Evolutionary conservation across 805 yeast genomes (phyloP), one percentile per base, ranked within the genome.

Genomic region (Clavispora fructus): DNA sequence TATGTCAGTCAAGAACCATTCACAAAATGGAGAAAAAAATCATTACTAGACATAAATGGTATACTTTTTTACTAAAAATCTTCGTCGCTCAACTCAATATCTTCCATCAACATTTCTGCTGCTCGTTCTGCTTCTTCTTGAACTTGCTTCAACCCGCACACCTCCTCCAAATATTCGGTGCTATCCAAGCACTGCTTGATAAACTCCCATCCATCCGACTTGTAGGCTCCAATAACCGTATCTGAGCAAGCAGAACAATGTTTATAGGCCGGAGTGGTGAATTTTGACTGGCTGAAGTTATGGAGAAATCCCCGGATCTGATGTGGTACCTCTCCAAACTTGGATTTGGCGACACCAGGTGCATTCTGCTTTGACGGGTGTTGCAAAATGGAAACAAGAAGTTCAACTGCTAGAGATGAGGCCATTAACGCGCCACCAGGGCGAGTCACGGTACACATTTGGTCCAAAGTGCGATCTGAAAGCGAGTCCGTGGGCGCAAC

Each of bases 401-500:
- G 65, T 61, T 94, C 99, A 1, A 87, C 95, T 0, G 95, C 95
- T 32, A 83, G 68, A 0, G 97, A 80, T 0, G 96, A 79, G 0
- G 98, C 97, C 65, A 89, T 68, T 56, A 86, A 68, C 0, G 99
- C 96, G 1, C 86, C 91, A 0, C 99, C 99, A 0, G 99, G 98
- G 35, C 99, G 73, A 0, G 99, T 94, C 1, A 94, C 99, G 0
- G 99, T 94, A 60, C 99, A 94, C 97, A 94, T 94, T 64, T 94
- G 98, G 65, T 94, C 99, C 46, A 94, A 69, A 0, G 97, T 87
- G 43, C 96, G 74, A 58, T 90, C 95, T 0, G 87, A 75, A n/a
- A 88, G 67, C 47, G 95, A 85, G 61, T 94, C 96, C 2, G 81
- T 72, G 0, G 99, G 99, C 0, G 97, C 98, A 43, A 89, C 89